Evolutionary conservation across 2,329 filamentous ascomycete species (phyloP), one percentile per base, ranked within the genome.

Genomic region (Colletotrichum filicis): DNA sequence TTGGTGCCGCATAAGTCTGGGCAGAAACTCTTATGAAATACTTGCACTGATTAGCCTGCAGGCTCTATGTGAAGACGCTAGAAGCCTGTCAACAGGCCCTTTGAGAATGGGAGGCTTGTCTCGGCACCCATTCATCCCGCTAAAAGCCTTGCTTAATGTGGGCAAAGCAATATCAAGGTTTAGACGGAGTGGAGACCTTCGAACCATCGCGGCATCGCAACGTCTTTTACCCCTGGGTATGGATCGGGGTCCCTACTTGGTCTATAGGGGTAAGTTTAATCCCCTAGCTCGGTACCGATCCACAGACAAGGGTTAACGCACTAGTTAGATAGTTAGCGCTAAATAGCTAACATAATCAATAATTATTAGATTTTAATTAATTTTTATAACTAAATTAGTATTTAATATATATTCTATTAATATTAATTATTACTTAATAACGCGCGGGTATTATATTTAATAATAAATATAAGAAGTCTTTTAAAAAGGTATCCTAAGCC

Each of bases 151-250:
- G 70, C 52, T 65, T 24, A n/a, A 42, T 28, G 35, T 57, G 56
- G 59, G 14, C 60, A 60, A 59, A 46, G n/a, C 19, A 72, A 60
- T 37, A 46, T 35, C 66, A 52, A 60, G 32, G 66, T 30, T 61
- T 55, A 37, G 60, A 69, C 28, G 22, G 12, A 60, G 66, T 70
- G 66, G 66, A 49, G 32, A 30, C 49, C 28, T 37, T 2, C 22
- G 16, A 49, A 49, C 42, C 42, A 49, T 22, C 19, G 56, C 28
- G 32, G 30, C 66, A 49, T 66, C 22, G 22, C 35, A 61, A 56
- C 62, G 49, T 28, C 35, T 19, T 49, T 37, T 19, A 49, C 35
- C 71, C 71, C 71, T 66, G 55, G 61, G 49, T 19, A 53, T 37
- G 22, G 30, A 32, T 64, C 42, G 35, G 46, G 61, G 14, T 32